Percentiles rank a stretch among this genome's conserved stretches.
Conservation (phyloP, 176 grass and related monocot species). For the Poa pratensis region DNA sequence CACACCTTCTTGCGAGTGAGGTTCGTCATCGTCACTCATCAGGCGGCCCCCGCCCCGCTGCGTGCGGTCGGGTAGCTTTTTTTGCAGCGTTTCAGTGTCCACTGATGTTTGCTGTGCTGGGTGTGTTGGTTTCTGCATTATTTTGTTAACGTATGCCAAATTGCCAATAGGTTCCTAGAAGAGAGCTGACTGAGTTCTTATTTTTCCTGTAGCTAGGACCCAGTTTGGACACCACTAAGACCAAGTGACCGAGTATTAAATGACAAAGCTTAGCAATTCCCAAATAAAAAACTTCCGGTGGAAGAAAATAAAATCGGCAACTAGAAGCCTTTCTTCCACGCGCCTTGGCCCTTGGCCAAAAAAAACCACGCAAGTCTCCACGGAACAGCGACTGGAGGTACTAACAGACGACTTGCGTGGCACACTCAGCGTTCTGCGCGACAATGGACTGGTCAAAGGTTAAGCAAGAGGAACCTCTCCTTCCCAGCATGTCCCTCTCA, state of each 20-base stretch:
- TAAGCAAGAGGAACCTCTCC: not conserved
- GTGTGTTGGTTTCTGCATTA: too few species aligned
- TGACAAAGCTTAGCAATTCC: not conserved
- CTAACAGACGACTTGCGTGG: not conserved
- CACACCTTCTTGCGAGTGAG: not conserved
- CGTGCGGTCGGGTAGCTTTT: not conserved
- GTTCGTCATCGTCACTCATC: not conserved
- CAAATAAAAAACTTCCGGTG: not conserved
- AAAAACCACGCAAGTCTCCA: not conserved
- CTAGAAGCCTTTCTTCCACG: constrained; percentile 11
- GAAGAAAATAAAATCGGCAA: not conserved
- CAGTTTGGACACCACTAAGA: not conserved
- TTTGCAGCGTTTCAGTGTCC: not conserved
- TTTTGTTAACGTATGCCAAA: too few species aligned
- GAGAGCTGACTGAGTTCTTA: not conserved
- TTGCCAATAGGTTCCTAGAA: not conserved
- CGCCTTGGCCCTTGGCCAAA: not conserved
- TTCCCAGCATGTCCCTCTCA: not conserved
- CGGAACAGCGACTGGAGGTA: not conserved
- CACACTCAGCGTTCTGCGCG: not conserved
- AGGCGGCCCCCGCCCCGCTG: not conserved
- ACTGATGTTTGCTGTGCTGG: too few species aligned
- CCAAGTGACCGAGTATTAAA: not conserved
- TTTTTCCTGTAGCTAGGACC: not conserved
- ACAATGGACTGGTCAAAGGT: not conserved